phyloP scores from a whole-genome alignment of 179 eudicot species.

The Silene noctiflora region DNA sequence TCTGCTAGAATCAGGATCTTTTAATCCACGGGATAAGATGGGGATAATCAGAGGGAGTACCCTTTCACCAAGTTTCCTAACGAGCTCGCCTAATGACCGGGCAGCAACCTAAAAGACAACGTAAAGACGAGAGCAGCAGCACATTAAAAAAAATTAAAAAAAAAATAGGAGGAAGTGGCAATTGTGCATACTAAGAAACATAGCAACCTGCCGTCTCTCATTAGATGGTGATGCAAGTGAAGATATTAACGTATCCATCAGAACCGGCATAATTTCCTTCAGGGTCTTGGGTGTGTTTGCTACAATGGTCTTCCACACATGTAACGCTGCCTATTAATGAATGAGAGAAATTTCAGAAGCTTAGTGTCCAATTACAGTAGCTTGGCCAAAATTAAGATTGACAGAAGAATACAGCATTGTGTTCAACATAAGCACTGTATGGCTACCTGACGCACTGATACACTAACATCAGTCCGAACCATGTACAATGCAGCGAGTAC shows the following conservation, averaged over 20 bases:
- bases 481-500: slow-evolving; percentile 94
- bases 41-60: slow-evolving; percentile 93
- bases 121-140: slow-evolving; percentile 1
- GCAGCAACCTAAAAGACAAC: slow-evolving; percentile 70
- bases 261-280: slow-evolving; percentile 96
- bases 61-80: slow-evolving; percentile 96
- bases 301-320: slow-evolving; percentile 98
- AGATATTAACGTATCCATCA: slow-evolving; percentile 79
- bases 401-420: neutral
- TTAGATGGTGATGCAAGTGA: slow-evolving; percentile 96
- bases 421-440: neutral
- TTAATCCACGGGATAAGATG: slow-evolving; percentile 73
- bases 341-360: slow-evolving; percentile 12
- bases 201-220: slow-evolving; percentile 91
- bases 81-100: slow-evolving; percentile 93
- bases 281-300: slow-evolving; percentile 96
- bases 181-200: neutral
- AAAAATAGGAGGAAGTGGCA: neutral
- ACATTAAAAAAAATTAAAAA: neutral
- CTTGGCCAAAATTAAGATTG: neutral
- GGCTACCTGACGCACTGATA: slow-evolving; percentile 92
- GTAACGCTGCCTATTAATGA: slow-evolving; percentile 77
- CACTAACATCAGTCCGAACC: slow-evolving; percentile 97
- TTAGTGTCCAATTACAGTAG: slow-evolving; percentile 5
- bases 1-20: slow-evolving; percentile 69